Conservation (phyloP, 257 asterid genomes). For the Apocynum venetum region DNA sequence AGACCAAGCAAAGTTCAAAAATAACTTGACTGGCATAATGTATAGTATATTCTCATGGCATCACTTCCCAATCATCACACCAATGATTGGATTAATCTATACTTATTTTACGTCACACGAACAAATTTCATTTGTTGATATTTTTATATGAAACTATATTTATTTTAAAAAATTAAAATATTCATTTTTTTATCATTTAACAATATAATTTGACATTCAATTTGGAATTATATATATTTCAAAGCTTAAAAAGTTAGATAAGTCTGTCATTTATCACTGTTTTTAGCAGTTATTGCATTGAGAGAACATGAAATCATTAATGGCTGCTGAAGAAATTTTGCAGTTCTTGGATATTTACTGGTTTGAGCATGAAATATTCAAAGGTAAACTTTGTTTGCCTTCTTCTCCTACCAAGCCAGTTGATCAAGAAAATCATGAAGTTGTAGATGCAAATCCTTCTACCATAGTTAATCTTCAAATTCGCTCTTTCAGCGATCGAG, state of each 20-base stretch:
- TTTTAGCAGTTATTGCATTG: conserved; percentile 8
- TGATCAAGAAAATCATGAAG: conserved; percentile 10
- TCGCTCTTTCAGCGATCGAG: conserved; percentile 44
- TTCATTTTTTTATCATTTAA: too few species aligned
- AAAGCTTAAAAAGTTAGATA: neutral
- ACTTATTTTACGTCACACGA: too few species aligned
- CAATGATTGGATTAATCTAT: neutral
- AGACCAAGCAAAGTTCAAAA: neutral
- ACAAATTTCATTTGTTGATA: too few species aligned
- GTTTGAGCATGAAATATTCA: conserved; percentile 36
- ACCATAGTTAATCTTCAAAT: neutral
- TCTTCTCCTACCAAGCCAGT: neutral
- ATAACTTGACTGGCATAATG: conserved; percentile 11
- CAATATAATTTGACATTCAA: neutral
- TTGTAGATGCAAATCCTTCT: conserved; percentile 17
- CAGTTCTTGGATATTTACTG: conserved; percentile 59
- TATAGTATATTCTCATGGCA: conserved; percentile 7
- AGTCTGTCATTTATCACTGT: too few species aligned
- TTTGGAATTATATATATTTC: neutral
- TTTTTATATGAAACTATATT: too few species aligned
- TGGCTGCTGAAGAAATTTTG: conserved; percentile 55
- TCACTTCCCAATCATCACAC: conserved; percentile 9
- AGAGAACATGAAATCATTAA: conserved; percentile 4
- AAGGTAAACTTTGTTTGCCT: conserved; percentile 1
- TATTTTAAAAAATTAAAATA: too few species aligned